Percentiles rank a stretch among this genome's conserved stretches.
Conservation (phyloP, 73 alveolate species). For the Tetrahymena borealis region DNA sequence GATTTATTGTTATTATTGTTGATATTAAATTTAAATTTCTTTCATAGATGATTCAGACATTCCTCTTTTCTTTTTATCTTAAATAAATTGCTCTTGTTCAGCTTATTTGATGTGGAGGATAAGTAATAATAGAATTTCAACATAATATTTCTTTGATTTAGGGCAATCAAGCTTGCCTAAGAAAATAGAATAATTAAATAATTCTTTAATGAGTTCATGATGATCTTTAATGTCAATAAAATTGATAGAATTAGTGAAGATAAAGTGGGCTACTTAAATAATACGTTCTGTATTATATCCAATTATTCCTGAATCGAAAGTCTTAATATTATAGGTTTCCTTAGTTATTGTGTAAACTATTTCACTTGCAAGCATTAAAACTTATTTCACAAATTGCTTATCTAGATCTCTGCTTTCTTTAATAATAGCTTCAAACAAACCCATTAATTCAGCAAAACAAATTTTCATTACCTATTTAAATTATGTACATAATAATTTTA, state of each 20-base stretch:
- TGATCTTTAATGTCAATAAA: neutral
- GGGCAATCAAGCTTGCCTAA: neutral
- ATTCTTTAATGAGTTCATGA: neutral
- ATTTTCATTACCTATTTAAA: neutral
- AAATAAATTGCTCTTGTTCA: neutral
- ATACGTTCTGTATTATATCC: neutral
- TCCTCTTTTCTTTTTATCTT: neutral
- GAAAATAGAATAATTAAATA: neutral
- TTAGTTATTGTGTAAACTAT: neutral
- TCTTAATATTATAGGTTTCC: neutral
- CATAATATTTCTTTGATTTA: neutral
- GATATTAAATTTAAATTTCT: neutral
- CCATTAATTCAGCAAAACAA: neutral
- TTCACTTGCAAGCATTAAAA: neutral
- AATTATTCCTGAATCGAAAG: neutral
- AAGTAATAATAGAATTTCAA: neutral
- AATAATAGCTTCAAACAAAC: neutral
- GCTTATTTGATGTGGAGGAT: neutral
- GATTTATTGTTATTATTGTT: neutral
- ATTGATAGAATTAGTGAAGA: neutral
- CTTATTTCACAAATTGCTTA: neutral
- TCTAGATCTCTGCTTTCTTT: neutral
- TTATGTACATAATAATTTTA: neutral
- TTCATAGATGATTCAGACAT: neutral
- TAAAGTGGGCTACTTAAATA: neutral